Evolutionary conservation across 768 basidiomycete genomes (phyloP), one percentile per base, ranked within the genome.

Genomic region (Leccinum broughii): DNA sequence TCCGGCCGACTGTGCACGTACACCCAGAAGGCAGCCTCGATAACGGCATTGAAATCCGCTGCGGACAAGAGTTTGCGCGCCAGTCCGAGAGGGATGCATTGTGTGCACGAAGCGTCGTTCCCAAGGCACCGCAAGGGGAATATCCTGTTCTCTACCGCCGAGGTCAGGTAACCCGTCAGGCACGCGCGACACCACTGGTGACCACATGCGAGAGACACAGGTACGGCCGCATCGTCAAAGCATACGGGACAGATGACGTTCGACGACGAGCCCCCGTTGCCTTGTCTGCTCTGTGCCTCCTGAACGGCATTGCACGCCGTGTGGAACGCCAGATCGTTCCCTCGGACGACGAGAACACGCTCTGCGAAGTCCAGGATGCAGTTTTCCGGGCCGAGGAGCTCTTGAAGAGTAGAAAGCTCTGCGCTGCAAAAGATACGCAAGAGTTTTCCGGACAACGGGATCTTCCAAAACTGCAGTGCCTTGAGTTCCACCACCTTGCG

Each of bases 111-210:
- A 1, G 81, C 88, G 5, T 84, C 81, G 62, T 83, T 75, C 6
- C 87, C 92, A 1, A 93, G 78, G 64, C 92, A 93, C 17, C 71
- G 81, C n/a, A 93, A 68, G 0, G 92, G 91, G 76, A 92, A 92
- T 13, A 72, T 74, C 52, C 80, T 82, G 64, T 78, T 83, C 34
- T 85, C 83, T 22, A 81, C 73, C 1, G 88, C 77, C 1, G 88
- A 81, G 3, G 72, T 69, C 20, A 93, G 76, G 68, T 90, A 92
- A 32, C 77, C 72, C 7, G 71, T 65, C 22, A 93, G 68, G 68
- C 91, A 93, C 3, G 77, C 61, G 39, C 81, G 80, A 68, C 91
- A 93, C 83, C 85, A 91, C 1, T 66, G 66, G 69, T 93, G 90
- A 2, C 87, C 84, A 62, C 91, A 93, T 10, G 68, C 70, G 1